phyloP scores from a whole-genome alignment of 179 eudicot species.

The Spergularia azorica region DNA sequence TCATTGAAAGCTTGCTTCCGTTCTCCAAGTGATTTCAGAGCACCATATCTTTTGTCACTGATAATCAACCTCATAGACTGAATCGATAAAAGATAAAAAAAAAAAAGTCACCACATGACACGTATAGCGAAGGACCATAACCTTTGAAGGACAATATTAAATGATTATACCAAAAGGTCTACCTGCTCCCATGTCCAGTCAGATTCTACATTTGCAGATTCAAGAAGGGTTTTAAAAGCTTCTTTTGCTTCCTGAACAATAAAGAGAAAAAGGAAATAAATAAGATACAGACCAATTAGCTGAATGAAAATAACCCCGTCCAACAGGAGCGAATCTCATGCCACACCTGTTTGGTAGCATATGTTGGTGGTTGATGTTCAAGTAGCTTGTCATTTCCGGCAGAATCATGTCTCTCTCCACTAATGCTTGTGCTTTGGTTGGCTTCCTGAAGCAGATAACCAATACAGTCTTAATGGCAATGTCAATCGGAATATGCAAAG shows the following conservation, averaged over 20 bases:
- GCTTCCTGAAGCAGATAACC: constrained; percentile 50
- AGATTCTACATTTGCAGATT: constrained; percentile 74
- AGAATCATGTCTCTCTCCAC: constrained; percentile 40
- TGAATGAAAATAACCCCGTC: not conserved
- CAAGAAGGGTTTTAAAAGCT: constrained; percentile 82
- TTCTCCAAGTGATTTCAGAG: constrained; percentile 83
- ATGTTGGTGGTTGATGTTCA: constrained; percentile 56
- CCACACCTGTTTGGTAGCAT: constrained; percentile 78
- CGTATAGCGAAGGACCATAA: not conserved
- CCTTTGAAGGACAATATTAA: constrained; percentile 4
- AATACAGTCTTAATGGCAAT: constrained; percentile 18
- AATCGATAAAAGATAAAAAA: not conserved
- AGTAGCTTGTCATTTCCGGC: constrained; percentile 51
- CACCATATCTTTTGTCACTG: constrained; percentile 88
- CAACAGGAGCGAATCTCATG: not conserved
- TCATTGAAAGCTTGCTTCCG: constrained; percentile 90
- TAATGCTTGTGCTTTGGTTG: constrained; percentile 37
- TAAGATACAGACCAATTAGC: not conserved
- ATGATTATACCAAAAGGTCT: constrained; percentile 3
- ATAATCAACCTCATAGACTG: constrained; percentile 92
- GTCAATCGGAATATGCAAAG: constrained; percentile 6
- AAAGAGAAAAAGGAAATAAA: not conserved
- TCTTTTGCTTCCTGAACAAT: constrained; percentile 76
- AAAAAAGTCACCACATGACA: constrained; percentile 20
- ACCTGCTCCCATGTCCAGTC: constrained; percentile 99